phyloP scores from a whole-genome alignment of 192 early-diverging fungal species.

The Chytriomyces sp. region DNA sequence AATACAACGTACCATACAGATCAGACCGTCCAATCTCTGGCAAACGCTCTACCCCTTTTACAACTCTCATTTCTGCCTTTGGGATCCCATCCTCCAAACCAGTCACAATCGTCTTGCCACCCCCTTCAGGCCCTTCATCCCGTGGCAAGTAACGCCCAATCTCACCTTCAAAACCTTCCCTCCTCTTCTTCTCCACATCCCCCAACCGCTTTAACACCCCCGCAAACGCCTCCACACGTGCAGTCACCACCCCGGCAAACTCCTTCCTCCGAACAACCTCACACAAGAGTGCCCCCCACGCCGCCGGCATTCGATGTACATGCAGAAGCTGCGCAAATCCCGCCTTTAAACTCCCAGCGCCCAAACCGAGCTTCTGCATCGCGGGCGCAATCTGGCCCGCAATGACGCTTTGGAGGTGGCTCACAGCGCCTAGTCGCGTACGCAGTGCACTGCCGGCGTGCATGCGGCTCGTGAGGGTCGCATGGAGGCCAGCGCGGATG shows the following conservation, averaged over 20 bases:
- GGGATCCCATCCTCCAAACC: slow-evolving; percentile 50
- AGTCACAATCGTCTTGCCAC: slow-evolving; percentile 28
- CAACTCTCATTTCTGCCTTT: slow-evolving; percentile 38
- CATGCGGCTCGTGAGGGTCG: slow-evolving; percentile 30
- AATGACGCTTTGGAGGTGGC: slow-evolving; percentile 43
- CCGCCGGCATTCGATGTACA: slow-evolving; percentile 56
- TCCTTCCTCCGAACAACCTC: slow-evolving; percentile 55
- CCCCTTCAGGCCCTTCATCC: neutral
- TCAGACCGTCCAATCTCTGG: slow-evolving; percentile 43
- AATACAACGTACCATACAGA: slow-evolving; percentile 26
- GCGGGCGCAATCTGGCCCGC: slow-evolving; percentile 26
- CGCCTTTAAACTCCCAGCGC: slow-evolving; percentile 28
- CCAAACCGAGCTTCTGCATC: slow-evolving; percentile 7
- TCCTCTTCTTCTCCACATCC: slow-evolving; percentile 37
- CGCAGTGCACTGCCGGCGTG: slow-evolving; percentile 33
- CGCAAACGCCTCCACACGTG: slow-evolving; percentile 46
- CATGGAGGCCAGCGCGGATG: slow-evolving; percentile 18
- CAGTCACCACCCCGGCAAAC: slow-evolving; percentile 44
- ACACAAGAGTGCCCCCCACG: slow-evolving; percentile 50
- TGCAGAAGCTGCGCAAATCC: slow-evolving; percentile 53
- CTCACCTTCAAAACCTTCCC: slow-evolving; percentile 47
- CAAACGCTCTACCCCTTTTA: slow-evolving; percentile 18
- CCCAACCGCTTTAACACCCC: slow-evolving; percentile 36
- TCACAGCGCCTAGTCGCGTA: slow-evolving; percentile 35
- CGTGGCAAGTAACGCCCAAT: slow-evolving; percentile 49